Evolutionary conservation across 164 flowering plant genomes (phyloP).

Genomic region (Tetrastigma voinierianum): DNA sequence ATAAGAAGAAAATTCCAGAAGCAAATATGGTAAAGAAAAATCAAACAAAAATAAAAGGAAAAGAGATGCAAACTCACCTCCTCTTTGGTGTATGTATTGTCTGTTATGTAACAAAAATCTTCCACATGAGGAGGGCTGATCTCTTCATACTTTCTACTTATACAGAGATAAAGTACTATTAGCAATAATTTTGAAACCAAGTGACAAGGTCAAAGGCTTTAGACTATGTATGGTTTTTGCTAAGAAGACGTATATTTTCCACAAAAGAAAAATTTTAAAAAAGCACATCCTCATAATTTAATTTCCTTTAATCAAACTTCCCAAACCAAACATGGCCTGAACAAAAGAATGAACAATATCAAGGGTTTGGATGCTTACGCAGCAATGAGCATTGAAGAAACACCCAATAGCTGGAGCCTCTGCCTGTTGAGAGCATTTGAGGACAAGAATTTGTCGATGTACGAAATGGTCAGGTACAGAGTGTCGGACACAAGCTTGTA

Average conservation of each 20-base stretch:
- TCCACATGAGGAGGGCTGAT: slow-evolving; percentile 82
- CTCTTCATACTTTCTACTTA: slow-evolving; percentile 84
- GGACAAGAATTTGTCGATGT: slow-evolving; percentile 67
- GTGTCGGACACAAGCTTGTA: slow-evolving; percentile 66
- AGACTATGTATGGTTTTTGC: no score
- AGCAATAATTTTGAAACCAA: neutral
- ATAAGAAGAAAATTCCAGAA: neutral
- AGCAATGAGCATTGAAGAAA: slow-evolving; percentile 85
- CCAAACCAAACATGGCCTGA: neutral
- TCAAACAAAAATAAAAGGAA: neutral
- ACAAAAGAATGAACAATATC: neutral
- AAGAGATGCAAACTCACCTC: slow-evolving; percentile 35
- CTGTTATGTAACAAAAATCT: slow-evolving; percentile 85
- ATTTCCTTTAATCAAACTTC: no score
- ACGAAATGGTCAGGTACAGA: slow-evolving; percentile 58
- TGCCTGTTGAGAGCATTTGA: slow-evolving; percentile 34
- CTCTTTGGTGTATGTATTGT: slow-evolving; percentile 71
- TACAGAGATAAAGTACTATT: neutral
- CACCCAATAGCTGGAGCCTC: slow-evolving; percentile 73
- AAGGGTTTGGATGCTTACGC: slow-evolving; percentile 47
- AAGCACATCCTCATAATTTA: no score
- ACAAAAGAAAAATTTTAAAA: neutral
- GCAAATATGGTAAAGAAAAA: neutral
- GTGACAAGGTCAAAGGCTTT: neutral
- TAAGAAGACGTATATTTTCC: neutral